Conservation (phyloP, 2,329 filamentous ascomycete species). For the Paraphoma sp. region DNA sequence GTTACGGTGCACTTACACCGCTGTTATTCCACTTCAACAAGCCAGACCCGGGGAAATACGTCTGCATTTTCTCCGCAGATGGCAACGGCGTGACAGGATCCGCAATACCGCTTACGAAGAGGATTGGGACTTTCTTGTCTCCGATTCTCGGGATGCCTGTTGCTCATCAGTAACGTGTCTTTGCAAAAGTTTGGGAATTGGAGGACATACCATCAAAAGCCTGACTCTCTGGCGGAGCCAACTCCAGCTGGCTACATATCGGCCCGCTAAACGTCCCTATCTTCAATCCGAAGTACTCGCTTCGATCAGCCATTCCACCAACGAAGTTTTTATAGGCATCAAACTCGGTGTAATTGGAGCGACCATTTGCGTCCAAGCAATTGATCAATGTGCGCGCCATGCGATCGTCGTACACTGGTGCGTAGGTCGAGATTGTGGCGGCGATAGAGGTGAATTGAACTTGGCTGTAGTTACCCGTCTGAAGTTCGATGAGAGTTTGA, state of each 20-base stretch:
- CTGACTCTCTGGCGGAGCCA: constrained; percentile 26
- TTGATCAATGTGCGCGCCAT: constrained; percentile 11
- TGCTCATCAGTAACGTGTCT: background rate
- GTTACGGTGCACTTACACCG: constrained; percentile 11
- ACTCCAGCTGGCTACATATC: constrained; percentile 17
- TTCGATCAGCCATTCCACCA: background rate
- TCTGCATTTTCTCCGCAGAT: constrained; percentile 45
- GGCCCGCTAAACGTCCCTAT: constrained; percentile 10
- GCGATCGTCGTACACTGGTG: constrained; percentile 3
- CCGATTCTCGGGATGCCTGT: constrained; percentile 8
- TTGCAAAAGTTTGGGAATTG: background rate
- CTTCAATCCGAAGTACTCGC: constrained; percentile 14
- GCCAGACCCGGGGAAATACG: constrained; percentile 47
- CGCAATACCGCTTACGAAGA: constrained; percentile 26
- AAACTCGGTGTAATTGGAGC: constrained; percentile 16
- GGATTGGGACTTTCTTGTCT: constrained; percentile 13
- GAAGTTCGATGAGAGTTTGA: constrained; percentile 8
- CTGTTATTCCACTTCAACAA: constrained; percentile 47
- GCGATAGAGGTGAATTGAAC: constrained; percentile 3
- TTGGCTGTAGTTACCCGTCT: constrained; percentile 6
- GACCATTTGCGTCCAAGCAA: constrained; percentile 18
- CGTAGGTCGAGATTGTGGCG: constrained; percentile 2
- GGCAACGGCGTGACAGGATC: constrained; percentile 63
- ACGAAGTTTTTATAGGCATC: constrained; percentile 8
- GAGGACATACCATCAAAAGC: constrained; percentile 17